phyloP scores from a whole-genome alignment of 1,139 yeast species.

The Geotrichum citri-aurantii region DNA sequence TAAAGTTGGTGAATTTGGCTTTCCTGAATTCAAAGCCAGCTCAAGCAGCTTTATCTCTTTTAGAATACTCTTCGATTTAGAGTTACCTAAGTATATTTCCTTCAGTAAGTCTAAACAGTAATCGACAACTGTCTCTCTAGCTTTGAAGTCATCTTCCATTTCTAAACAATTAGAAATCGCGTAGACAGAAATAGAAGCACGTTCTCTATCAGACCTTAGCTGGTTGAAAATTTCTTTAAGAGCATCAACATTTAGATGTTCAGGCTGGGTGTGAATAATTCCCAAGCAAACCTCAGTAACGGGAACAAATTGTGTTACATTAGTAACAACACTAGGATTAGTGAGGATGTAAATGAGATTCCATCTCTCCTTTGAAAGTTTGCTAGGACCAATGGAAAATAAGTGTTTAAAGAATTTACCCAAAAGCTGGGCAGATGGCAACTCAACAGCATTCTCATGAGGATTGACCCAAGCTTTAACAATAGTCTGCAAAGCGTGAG shows the following conservation, averaged over 20 bases:
- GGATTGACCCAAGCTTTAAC: slow-evolving; percentile 3
- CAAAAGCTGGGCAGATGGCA: slow-evolving; percentile 5
- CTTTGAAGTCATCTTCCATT: not conserved
- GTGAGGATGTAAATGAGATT: slow-evolving; percentile 1
- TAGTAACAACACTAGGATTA: slow-evolving; percentile 6
- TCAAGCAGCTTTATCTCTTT: slow-evolving; percentile 3
- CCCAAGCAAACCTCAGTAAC: slow-evolving; percentile 5
- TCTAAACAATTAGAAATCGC: slow-evolving; percentile 3
- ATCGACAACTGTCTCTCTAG: slow-evolving; percentile 1
- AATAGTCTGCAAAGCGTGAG: slow-evolving; percentile 2
- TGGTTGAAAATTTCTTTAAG: not conserved
- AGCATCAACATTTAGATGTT: not conserved
- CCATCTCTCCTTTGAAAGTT: slow-evolving; percentile 2
- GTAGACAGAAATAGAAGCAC: slow-evolving; percentile 3
- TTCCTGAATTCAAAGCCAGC: not conserved
- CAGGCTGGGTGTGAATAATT: not conserved
- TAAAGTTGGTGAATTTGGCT: not conserved
- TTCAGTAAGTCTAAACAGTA: slow-evolving; percentile 2
- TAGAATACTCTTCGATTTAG: not conserved
- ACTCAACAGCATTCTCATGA: not conserved
- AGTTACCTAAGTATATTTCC: not conserved
- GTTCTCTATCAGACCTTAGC: not conserved
- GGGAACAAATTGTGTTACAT: slow-evolving; percentile 5
- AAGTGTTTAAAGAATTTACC: slow-evolving; percentile 1
- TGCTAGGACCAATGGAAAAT: not conserved